phyloP scores from a whole-genome alignment of 1,284 basidiomycete species.

The Pseudomicrostroma phylloplanum region DNA sequence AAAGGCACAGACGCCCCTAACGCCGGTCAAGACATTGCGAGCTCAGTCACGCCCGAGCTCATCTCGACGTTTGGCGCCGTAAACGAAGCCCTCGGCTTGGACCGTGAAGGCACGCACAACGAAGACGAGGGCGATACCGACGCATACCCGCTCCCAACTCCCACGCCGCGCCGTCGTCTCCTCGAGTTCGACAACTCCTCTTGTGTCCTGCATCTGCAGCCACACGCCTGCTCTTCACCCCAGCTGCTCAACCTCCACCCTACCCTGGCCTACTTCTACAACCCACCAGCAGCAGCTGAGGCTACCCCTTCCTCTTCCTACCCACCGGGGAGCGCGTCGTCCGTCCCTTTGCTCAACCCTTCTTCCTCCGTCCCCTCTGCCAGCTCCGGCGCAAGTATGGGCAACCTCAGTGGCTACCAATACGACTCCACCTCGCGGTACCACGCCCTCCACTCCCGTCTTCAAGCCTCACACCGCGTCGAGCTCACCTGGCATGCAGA shows the following conservation, averaged over 20 bases:
- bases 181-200: constrained; percentile 33
- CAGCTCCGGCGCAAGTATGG: neutral
- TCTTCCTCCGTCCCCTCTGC: neutral
- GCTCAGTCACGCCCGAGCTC: neutral
- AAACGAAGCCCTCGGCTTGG: constrained; percentile 1
- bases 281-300: neutral
- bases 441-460: constrained; percentile 14
- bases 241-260: constrained; percentile 26
- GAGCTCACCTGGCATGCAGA: constrained; percentile 33
- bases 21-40: neutral
- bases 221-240: constrained; percentile 28
- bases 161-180: neutral
- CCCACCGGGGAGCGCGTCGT: too few species aligned
- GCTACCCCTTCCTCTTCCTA: too few species aligned
- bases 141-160: neutral
- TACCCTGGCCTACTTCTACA: constrained; percentile 16
- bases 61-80: constrained; percentile 11
- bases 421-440: too few species aligned
- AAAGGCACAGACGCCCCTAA: neutral
- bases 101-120: constrained; percentile 3
- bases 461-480: constrained; percentile 20
- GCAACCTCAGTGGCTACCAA: neutral
- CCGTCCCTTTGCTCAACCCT: neutral
- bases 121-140: neutral
- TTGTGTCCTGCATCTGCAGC: constrained; percentile 29